These are phyloP conservation scores for Vaccinium darrowii DNA, from an alignment of 148 eudicot genomes.

Conservation along the genomic window DNA sequence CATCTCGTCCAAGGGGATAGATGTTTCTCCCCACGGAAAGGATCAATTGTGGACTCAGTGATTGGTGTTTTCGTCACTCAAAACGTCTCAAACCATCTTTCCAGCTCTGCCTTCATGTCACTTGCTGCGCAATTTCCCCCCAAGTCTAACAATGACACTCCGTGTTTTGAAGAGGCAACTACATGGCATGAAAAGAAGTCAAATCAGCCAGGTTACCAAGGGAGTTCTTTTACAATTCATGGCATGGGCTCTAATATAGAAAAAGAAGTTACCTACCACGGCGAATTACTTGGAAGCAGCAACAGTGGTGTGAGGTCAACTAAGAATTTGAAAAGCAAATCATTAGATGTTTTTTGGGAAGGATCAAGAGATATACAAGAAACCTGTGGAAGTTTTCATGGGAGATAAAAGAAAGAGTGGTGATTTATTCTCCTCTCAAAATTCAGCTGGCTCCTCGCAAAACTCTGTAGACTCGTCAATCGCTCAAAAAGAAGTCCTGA, in stretches of 20 bases:
- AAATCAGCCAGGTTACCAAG: constrained; percentile 30
- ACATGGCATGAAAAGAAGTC: constrained; percentile 39
- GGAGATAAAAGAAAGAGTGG: constrained; percentile 45
- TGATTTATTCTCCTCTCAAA: constrained; percentile 49
- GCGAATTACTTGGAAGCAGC: constrained; percentile 32
- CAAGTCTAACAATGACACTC: constrained; percentile 31
- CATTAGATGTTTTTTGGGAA: constrained; percentile 20
- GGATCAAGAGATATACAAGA: constrained; percentile 34
- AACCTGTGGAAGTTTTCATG: constrained; percentile 25
- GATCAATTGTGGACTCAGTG: constrained; percentile 93
- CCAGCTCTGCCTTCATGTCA: constrained; percentile 97
- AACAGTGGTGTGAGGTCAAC: constrained; percentile 26
- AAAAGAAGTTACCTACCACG: constrained; percentile 39
- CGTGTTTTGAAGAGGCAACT: constrained; percentile 38
- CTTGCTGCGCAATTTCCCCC: constrained; percentile 78
- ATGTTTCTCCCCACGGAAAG: constrained; percentile 94
- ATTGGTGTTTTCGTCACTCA: constrained; percentile 97
- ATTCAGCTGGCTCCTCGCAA: constrained; percentile 54
- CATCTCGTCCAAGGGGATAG: constrained; percentile 98
- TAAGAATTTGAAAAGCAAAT: constrained; percentile 25
- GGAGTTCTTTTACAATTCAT: constrained; percentile 31
- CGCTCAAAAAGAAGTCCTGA: constrained; percentile 33
- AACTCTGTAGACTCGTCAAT: constrained; percentile 45
- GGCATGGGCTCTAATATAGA: constrained; percentile 29
- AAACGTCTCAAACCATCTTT: constrained; percentile 94